Percentiles rank a stretch among this genome's conserved stretches.
Evolutionary conservation across 202 grass and related monocot genomes (phyloP).

Genomic region (Musa balbisiana): DNA sequence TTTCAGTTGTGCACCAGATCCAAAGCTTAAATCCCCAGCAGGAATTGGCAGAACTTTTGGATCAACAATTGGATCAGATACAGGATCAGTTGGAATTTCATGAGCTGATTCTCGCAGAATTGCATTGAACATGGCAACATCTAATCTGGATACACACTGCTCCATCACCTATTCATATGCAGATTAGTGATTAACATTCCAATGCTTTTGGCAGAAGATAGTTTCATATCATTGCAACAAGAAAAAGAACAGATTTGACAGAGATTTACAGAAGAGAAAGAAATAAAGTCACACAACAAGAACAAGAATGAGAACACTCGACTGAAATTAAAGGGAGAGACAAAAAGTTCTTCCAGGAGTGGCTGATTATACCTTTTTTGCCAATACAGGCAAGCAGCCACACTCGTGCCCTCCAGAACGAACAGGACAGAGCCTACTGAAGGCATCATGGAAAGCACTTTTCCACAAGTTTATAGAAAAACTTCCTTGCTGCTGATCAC

Average conservation of each 20-base stretch:
- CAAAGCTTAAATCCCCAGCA: constrained; percentile 88
- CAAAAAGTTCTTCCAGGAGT: background rate
- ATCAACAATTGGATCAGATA: constrained; percentile 85
- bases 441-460: constrained; percentile 69
- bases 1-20: constrained; percentile 87
- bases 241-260: background rate
- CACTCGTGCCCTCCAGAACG: constrained; percentile 70
- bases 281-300: too few relatives aligned
- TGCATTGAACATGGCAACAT: constrained; percentile 97
- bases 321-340: too few relatives aligned
- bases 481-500: constrained; percentile 60
- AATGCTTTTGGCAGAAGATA: background rate
- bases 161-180: constrained; percentile 71
- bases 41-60: constrained; percentile 84
- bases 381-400: constrained; percentile 69
- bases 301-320: too few relatives aligned
- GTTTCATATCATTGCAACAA: background rate
- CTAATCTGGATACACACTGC: constrained; percentile 81
- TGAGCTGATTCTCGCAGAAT: constrained; percentile 79
- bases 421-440: constrained; percentile 73
- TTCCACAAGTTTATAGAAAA: constrained; percentile 89
- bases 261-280: too few relatives aligned
- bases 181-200: background rate
- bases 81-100: constrained; percentile 86
- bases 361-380: constrained; percentile 58